These are phyloP conservation scores for Tubosaeta sp. DNA, from an alignment of 768 basidiomycete species.

Conservation along the genomic window DNA sequence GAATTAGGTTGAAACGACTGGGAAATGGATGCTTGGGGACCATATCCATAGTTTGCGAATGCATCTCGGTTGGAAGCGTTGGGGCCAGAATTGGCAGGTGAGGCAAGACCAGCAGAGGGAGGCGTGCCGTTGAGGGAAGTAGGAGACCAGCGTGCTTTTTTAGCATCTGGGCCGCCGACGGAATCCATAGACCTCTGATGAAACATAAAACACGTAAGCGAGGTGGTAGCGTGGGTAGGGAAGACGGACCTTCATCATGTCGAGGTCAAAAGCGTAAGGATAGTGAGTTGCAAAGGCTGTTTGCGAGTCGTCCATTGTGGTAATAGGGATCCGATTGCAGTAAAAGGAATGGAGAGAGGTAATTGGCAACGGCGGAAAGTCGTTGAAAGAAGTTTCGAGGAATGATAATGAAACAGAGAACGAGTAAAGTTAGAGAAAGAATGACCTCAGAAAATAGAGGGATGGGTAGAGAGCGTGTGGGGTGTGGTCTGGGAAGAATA, in stretches of 20 bases:
- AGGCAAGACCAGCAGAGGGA: slow-evolving; percentile 34
- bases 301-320: slow-evolving; percentile 69
- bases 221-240: not conserved
- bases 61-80: slow-evolving; percentile 53
- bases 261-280: slow-evolving; percentile 76
- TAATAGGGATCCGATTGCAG: slow-evolving; percentile 20
- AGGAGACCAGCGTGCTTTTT: slow-evolving; percentile 90
- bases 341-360: slow-evolving; percentile 41
- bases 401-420: slow-evolving; percentile 43
- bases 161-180: slow-evolving; percentile 75
- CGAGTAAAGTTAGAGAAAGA: slow-evolving; percentile 56
- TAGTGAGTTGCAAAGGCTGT: slow-evolving; percentile 67
- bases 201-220: slow-evolving; percentile 2
- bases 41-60: slow-evolving; percentile 87
- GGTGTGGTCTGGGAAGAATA: slow-evolving; percentile 26
- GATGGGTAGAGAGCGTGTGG: slow-evolving; percentile 44
- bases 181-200: slow-evolving; percentile 81
- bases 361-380: slow-evolving; percentile 47
- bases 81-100: slow-evolving; percentile 34
- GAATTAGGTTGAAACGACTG: slow-evolving; percentile 48
- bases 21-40: slow-evolving; percentile 62
- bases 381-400: slow-evolving; percentile 31
- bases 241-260: slow-evolving; percentile 82
- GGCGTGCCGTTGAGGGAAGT: slow-evolving; percentile 42
- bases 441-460: slow-evolving; percentile 34